Conservation (phyloP, 163 green algal species). For the Scenedesmus sp. region DNA sequence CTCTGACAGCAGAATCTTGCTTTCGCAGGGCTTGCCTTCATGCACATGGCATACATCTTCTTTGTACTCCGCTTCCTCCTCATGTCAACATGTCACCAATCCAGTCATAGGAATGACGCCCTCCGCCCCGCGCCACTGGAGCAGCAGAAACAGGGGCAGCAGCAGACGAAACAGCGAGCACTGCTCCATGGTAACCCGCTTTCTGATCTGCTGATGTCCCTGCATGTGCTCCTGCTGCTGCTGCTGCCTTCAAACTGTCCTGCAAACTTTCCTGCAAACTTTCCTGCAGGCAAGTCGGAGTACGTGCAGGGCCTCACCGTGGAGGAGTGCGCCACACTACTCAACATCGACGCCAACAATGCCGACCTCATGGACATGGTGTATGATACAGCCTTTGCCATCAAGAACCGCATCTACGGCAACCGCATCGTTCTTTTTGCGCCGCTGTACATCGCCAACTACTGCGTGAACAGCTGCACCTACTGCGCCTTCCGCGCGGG, state of each 20-base stretch:
- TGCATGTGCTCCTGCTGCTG: not conserved
- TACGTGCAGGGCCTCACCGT: slow-evolving; percentile 75
- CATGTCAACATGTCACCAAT: too few relatives aligned
- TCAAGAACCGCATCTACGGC: slow-evolving; percentile 84
- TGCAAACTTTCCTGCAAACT: not conserved
- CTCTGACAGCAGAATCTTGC: too few relatives aligned
- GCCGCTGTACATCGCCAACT: slow-evolving; percentile 81
- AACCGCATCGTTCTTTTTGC: slow-evolving; percentile 85
- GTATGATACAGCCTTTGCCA: slow-evolving; percentile 77
- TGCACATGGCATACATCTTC: too few relatives aligned
- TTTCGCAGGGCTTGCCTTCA: too few relatives aligned
- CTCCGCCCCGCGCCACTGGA: too few relatives aligned
- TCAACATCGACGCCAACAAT: slow-evolving; percentile 76
- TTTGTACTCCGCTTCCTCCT: too few relatives aligned
- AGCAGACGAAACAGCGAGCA: too few relatives aligned
- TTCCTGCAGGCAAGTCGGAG: slow-evolving; percentile 61
- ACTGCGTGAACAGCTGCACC: slow-evolving; percentile 81
- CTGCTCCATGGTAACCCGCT: too few relatives aligned
- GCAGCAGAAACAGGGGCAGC: too few relatives aligned
- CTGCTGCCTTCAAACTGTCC: not conserved
- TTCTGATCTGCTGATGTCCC: not conserved
- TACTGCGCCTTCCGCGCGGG: slow-evolving; percentile 77
- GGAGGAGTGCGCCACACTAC: slow-evolving; percentile 76
- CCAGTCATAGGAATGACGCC: too few relatives aligned
- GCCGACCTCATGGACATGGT: slow-evolving; percentile 66